These are phyloP conservation scores for Cicer cuneatum DNA, from an alignment of 306 rosid species.

Conservation along the genomic window DNA sequence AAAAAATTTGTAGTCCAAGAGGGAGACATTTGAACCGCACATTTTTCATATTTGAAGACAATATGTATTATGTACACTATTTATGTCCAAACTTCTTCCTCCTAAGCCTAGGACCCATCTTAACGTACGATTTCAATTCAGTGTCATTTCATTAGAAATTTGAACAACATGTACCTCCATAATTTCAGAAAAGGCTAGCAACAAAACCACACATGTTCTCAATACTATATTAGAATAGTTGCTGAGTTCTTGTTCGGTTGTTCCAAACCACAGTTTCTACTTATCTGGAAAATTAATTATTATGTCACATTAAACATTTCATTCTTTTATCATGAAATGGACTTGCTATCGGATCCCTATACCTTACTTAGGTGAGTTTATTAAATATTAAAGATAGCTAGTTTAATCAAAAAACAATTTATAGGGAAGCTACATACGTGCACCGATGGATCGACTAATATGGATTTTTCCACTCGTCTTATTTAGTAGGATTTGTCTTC, in stretches of 20 bases:
- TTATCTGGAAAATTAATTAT: background rate
- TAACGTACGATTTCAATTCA: constrained; percentile 24
- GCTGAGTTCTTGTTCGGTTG: background rate
- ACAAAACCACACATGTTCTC: constrained; percentile 15
- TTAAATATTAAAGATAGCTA: too few relatives aligned
- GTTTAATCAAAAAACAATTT: too few relatives aligned
- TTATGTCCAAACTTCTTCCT: constrained; percentile 38
- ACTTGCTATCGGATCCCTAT: background rate
- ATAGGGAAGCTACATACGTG: too few relatives aligned
- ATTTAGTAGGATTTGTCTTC: too few relatives aligned
- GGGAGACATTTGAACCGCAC: constrained; percentile 46
- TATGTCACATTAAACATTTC: background rate
- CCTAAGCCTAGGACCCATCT: constrained; percentile 38
- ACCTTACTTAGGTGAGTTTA: too few relatives aligned
- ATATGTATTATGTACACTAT: constrained; percentile 35
- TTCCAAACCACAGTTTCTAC: background rate
- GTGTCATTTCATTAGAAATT: constrained; percentile 33
- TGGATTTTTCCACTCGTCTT: too few relatives aligned
- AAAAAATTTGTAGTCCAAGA: constrained; percentile 43
- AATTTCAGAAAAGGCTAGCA: constrained; percentile 22
- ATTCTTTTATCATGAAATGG: background rate
- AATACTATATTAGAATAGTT: constrained; percentile 4
- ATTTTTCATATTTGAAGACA: constrained; percentile 51
- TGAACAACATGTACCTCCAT: constrained; percentile 18
- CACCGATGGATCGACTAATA: too few relatives aligned